Base-by-base conservation (phyloP, 2,329 filamentous ascomycete genomes). In the Trichoderma breve region DNA sequence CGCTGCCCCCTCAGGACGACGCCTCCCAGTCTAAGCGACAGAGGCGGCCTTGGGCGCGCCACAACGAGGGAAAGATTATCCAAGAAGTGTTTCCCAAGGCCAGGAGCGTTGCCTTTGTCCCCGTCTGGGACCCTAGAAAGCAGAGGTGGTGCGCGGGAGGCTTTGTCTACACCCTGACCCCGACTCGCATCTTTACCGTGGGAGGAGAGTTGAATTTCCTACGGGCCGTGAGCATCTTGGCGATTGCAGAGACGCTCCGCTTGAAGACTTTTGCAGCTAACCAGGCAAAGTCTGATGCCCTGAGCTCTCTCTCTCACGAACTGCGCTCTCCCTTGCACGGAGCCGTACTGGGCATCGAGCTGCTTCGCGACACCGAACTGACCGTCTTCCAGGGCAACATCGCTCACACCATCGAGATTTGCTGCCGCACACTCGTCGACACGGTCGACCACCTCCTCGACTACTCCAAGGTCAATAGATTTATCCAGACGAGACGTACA, bases 301-400 rank as follows among this genome's bases (percentile, higher is more conserved):
- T 91, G 12, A 86, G 87, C 1, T 89, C 86, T 1, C 84, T 91
- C 3, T 89, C 86, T 3, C 89, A 91, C 75, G 89, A 91, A 76
- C 79, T 91, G 15, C 83, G 89, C 7, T 89, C 86, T 1, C 89
- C 89, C 0, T 79, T 91, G 1, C 89, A 91, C 70, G 89, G 89
- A 3, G 86, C 91, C 36, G 79, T 91, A 0, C 84, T 87, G 0
- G 87, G 82, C 69, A 82, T 84, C 1, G 87, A 89, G 73, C 78
- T 89, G 5, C 76, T 90, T 0, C 82, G 84, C 7, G 86, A 89
- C n/a, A 88, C 86, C 0, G 73, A 79, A 0, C 79, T 89, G 28
- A 82, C 81, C 43, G 81, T 82, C 2, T 81, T 83, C 9, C 87
- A 88, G 74, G 79, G 81, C 5, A 83, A 85, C 21, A 81, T 86